phyloP scores from a whole-genome alignment of 2,329 filamentous ascomycete genomes.

The Exophiala lecanii-corni region DNA sequence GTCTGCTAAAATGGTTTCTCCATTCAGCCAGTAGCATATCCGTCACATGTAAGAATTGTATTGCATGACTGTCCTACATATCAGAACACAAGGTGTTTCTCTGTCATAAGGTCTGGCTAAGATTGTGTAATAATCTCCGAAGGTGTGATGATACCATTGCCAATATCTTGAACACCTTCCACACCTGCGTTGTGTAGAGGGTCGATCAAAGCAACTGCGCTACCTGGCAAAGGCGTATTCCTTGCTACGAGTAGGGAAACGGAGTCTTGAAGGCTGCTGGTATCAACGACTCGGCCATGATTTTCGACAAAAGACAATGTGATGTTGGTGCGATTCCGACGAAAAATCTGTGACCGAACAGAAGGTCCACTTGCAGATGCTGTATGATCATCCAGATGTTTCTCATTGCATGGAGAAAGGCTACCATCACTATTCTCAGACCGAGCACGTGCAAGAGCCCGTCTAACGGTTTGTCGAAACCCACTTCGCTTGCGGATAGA shows the following conservation, averaged over 20 bases:
- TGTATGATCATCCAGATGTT: not conserved
- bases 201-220: not conserved
- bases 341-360: conserved; percentile 13
- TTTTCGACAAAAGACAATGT: conserved; percentile 16
- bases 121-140: too few relatives aligned
- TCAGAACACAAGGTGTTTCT: too few relatives aligned
- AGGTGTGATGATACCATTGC: too few relatives aligned
- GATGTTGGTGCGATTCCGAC: conserved; percentile 8
- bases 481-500: conserved; percentile 16
- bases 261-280: conserved; percentile 19
- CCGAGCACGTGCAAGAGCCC: conserved; percentile 15
- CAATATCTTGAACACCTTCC: too few relatives aligned
- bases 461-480: conserved; percentile 19
- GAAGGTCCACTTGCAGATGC: not conserved
- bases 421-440: conserved; percentile 4
- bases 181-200: too few relatives aligned
- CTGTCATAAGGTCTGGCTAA: too few relatives aligned
- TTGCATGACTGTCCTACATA: too few relatives aligned
- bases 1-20: too few relatives aligned
- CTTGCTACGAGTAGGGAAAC: conserved; percentile 21
- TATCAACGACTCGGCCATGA: conserved; percentile 17
- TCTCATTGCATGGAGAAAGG: not conserved
- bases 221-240: conserved; percentile 18
- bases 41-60: too few relatives aligned
- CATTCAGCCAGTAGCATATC: too few relatives aligned